These are phyloP conservation scores for Irpex sp. DNA, from an alignment of 1,284 basidiomycete genomes.

Conservation along the genomic window DNA sequence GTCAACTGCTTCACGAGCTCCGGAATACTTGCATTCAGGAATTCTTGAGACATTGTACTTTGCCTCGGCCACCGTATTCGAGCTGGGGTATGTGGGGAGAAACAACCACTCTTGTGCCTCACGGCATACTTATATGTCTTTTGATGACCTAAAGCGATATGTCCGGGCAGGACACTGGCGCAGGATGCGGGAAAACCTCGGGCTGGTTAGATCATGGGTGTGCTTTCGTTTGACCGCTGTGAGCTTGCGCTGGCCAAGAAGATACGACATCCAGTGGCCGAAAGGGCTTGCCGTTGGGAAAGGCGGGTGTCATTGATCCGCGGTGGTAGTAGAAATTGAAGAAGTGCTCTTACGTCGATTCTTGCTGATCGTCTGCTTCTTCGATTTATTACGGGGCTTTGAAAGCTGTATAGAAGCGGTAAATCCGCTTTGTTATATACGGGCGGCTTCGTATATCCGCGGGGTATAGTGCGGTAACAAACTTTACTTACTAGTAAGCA, in stretches of 20 bases:
- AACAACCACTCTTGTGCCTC: neutral
- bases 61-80: no score
- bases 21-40: slow-evolving; percentile 50
- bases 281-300: slow-evolving; percentile 1
- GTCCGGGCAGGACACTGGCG: slow-evolving; percentile 2
- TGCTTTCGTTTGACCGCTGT: neutral
- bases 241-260: neutral
- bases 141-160: neutral
- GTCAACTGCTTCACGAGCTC: slow-evolving; percentile 51
- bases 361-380: neutral
- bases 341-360: neutral
- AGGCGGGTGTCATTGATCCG: neutral
- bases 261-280: slow-evolving; percentile 8
- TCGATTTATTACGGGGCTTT: neutral
- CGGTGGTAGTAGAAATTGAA: neutral
- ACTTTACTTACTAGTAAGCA: neutral
- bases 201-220: slow-evolving; percentile 2
- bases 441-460: neutral
- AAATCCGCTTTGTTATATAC: neutral
- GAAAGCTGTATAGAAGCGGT: no score
- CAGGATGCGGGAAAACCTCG: slow-evolving; percentile 23
- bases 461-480: neutral
- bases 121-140: slow-evolving; percentile 3
- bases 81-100: neutral
- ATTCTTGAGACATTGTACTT: slow-evolving; percentile 42